phyloP scores from a whole-genome alignment of 345 rosid species.

The Linum tenue region DNA sequence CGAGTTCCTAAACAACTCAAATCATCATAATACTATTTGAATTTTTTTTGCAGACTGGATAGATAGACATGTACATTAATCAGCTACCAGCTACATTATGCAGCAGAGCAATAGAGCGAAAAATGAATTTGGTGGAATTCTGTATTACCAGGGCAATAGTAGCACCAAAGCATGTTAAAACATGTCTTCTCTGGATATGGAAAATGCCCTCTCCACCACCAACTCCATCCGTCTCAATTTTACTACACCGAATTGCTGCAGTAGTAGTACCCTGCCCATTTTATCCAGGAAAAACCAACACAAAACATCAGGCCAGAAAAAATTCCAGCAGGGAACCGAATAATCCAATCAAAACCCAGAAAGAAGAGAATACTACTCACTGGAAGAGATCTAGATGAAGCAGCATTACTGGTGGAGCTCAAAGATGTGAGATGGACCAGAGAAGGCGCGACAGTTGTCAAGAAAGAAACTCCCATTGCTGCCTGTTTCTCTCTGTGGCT shows the following conservation, averaged over 20 bases:
- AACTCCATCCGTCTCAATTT: conserved; percentile 24
- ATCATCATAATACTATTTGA: neutral
- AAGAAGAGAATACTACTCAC: conserved; percentile 18
- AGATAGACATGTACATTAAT: no score
- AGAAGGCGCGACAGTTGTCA: conserved; percentile 48
- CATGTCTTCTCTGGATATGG: conserved; percentile 42
- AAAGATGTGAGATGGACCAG: conserved; percentile 19
- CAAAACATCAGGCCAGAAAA: no score
- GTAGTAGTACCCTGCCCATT: conserved; percentile 28
- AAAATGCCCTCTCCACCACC: conserved; percentile 7
- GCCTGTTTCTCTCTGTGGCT: neutral
- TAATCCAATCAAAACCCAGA: neutral
- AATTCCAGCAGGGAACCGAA: neutral
- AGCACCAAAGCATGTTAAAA: conserved; percentile 46
- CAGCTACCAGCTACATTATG: no score
- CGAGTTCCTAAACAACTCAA: conserved; percentile 42
- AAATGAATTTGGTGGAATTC: no score
- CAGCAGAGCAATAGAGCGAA: no score
- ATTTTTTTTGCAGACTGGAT: no score
- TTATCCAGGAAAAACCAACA: neutral
- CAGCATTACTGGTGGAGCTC: conserved; percentile 12
- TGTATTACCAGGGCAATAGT: conserved; percentile 47
- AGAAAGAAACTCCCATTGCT: conserved; percentile 42
- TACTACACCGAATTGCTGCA: conserved; percentile 34
- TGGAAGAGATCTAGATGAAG: conserved; percentile 18